Evolutionary conservation across 208 protist genomes (phyloP), one percentile per base, ranked within the genome.

Genomic region (Acanthamoeba sp.): DNA sequence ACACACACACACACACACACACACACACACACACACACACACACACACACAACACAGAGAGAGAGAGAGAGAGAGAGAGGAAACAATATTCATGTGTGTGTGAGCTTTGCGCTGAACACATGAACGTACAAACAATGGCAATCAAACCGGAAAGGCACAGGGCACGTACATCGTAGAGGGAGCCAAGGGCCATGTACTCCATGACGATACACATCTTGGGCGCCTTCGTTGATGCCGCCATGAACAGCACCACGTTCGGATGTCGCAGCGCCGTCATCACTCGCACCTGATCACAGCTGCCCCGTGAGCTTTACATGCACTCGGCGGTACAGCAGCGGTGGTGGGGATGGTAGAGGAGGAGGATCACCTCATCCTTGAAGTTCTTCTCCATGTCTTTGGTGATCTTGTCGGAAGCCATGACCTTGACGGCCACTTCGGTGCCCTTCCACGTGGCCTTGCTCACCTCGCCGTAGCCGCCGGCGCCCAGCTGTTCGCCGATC

Each of bases 181-280:
- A 73, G 57, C 85, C 85, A 36, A 73, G 50, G 34, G 85, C 32
- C 85, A 91, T 91, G 57, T 42, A 73, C 55, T 91, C 85, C 57
- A 64, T 91, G 57, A 91, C 85, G 42, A 91, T 91, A 36, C 57
- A 64, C 85, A 91, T 91, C 57, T 91, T 64, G 50, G 57, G 57
- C 48, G 50, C 85, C 24, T 64, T 91, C 38, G 87, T 84, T 22
- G 93, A 96, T 24, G 88, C 95, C 12, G 93, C 95, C 64, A 96
- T 96, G 82, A 96, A 96, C 4, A 96, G 93, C 24, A 95, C 94
- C 16, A 96, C 64, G 93, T 96, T 96, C 48, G 95, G 95, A 14
- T 96, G 95, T 16, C 85, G 38, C 18, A 96, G 29, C 32, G 95
- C 57, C 2, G 64, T 95, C 64, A 96, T 92, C 38, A 96, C 94